These are phyloP conservation scores for Daldinia grandis DNA, from an alignment of 495 filamentous ascomycete species.

Conservation along the genomic window DNA sequence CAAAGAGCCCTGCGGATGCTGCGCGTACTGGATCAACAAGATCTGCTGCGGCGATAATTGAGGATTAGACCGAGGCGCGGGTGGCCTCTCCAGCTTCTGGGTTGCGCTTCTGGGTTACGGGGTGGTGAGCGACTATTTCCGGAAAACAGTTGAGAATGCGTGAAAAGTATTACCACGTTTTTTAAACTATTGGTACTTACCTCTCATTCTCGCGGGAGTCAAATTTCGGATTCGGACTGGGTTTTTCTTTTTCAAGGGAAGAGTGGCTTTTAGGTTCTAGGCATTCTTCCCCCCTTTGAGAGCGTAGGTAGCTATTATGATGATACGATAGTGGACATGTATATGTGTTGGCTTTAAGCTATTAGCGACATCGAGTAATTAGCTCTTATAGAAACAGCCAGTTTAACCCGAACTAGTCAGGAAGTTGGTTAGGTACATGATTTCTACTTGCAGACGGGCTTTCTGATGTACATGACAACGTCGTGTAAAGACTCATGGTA, in stretches of 20 bases:
- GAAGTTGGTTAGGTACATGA: background rate
- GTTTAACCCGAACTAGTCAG: background rate
- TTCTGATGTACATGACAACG: slow-evolving; percentile 20
- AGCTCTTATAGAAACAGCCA: background rate
- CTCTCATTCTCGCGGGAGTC: background rate
- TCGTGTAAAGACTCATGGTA: background rate
- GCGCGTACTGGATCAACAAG: slow-evolving; percentile 9
- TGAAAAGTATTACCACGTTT: background rate
- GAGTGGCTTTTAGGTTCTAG: background rate
- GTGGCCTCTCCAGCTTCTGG: background rate
- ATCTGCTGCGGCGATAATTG: slow-evolving; percentile 11
- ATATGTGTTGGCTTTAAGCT: background rate
- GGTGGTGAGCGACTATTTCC: background rate
- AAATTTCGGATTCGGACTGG: background rate
- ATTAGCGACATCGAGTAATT: background rate
- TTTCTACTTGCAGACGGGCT: background rate
- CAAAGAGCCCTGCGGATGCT: slow-evolving; percentile 22
- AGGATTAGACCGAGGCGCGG: background rate
- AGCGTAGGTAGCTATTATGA: background rate
- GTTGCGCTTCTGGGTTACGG: background rate
- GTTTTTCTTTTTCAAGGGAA: background rate
- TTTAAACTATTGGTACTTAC: background rate
- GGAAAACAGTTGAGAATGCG: background rate
- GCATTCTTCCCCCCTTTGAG: background rate
- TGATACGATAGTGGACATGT: background rate